Conservation (phyloP, 305 asterid species). For the Fraxinus latifolia region DNA sequence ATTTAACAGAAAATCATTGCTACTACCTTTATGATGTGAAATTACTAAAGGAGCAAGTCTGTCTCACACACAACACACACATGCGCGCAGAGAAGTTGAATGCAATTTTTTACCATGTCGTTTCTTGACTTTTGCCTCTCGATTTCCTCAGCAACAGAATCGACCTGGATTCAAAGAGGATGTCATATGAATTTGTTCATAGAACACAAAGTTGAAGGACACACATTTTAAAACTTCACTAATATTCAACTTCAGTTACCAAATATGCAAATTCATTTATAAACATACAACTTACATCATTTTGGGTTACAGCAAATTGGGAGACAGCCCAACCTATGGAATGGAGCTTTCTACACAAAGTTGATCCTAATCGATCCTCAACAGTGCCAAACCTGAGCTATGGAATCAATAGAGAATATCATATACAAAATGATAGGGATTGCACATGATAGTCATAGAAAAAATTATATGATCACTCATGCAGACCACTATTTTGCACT, state of each 20-base stretch:
- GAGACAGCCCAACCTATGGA: slow-evolving; percentile 79
- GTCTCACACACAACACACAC: not conserved
- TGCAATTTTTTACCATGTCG: slow-evolving; percentile 63
- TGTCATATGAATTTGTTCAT: not conserved
- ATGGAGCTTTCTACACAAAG: slow-evolving; percentile 61
- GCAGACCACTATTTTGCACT: not conserved
- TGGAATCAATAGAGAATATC: slow-evolving; percentile 47
- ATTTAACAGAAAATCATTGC: not conserved
- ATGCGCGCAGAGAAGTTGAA: not conserved
- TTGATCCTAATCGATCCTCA: slow-evolving; percentile 65
- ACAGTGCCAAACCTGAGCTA: slow-evolving; percentile 96
- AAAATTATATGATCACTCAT: not conserved
- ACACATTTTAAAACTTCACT: not conserved
- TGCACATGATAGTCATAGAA: slow-evolving; percentile 2
- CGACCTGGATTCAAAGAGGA: slow-evolving; percentile 49
- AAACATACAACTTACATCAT: slow-evolving; percentile 53
- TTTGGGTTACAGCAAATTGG: slow-evolving; percentile 53
- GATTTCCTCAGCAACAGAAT: slow-evolving; percentile 83
- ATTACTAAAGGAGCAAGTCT: not conserved
- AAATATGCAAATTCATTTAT: not conserved
- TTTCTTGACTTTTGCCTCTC: slow-evolving; percentile 59
- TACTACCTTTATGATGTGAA: not conserved
- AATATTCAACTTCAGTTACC: not conserved
- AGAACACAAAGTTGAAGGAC: not conserved
- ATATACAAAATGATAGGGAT: slow-evolving; percentile 34